These are phyloP conservation scores for Nitzschia putrida DNA, from an alignment of 108 stramenopile species.

Conservation along the genomic window DNA sequence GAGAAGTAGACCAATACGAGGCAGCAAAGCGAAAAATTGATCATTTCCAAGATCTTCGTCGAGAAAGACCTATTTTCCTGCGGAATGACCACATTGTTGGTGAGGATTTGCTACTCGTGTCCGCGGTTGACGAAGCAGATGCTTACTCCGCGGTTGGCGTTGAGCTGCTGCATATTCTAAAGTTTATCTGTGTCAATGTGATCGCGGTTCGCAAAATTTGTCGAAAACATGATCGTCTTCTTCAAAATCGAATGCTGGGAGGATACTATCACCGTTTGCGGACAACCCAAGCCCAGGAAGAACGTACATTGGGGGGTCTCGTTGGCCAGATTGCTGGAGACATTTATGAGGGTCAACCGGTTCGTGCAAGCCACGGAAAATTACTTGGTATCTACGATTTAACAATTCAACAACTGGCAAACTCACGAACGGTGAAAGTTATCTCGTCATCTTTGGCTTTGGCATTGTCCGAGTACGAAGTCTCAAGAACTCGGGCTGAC, in stretches of 20 bases:
- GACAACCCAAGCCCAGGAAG: constrained; percentile 23
- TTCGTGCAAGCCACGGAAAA: constrained; percentile 39
- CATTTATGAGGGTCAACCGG: constrained; percentile 41
- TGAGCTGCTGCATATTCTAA: constrained; percentile 77
- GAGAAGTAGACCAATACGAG: constrained; percentile 41
- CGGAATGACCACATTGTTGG: constrained; percentile 63
- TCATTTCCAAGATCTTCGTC: constrained; percentile 59
- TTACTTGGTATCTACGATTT: constrained; percentile 57
- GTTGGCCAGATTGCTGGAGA: constrained; percentile 34
- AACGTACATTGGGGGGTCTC: constrained; percentile 42
- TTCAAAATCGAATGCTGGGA: constrained; percentile 85
- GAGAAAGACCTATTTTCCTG: constrained; percentile 72
- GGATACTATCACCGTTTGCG: constrained; percentile 73
- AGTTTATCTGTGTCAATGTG: constrained; percentile 78
- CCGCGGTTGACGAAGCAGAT: constrained; percentile 84
- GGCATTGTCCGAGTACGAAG: constrained; percentile 79
- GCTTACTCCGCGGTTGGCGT: constrained; percentile 75
- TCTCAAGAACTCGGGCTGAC: constrained; percentile 64
- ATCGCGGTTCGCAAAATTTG: constrained; percentile 85
- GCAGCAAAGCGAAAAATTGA: constrained; percentile 58
- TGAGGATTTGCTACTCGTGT: constrained; percentile 69
- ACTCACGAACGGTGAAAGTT: constrained; percentile 72
- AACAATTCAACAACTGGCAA: constrained; percentile 76
- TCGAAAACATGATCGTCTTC: constrained; percentile 80
- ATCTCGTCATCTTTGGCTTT: constrained; percentile 75